A percentile compares a stretch with the other conserved stretches of the same genome.
These are phyloP conservation scores for Psilocybe subaeruginosa DNA, from an alignment of 768 basidiomycete genomes.

Conservation along the genomic window DNA sequence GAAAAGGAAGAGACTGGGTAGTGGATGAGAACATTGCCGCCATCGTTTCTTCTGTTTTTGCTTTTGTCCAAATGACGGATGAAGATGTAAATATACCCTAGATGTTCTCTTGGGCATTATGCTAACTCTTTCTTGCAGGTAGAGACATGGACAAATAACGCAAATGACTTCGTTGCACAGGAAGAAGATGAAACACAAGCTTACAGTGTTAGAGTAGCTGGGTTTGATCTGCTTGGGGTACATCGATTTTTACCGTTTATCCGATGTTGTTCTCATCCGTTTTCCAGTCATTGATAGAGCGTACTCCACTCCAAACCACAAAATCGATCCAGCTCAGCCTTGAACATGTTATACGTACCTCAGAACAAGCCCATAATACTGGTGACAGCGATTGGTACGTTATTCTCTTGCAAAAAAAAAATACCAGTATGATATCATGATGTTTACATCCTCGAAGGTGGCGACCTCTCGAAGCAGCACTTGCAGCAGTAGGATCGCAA, in stretches of 20 bases:
- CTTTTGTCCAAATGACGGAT: conserved; percentile 83
- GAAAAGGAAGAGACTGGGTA: conserved; percentile 70
- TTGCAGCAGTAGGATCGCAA: conserved; percentile 83
- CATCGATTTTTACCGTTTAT: conserved; percentile 5
- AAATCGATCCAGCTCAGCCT: conserved; percentile 56
- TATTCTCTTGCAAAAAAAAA: not conserved
- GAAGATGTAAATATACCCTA: conserved; percentile 68
- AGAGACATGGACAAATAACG: conserved; percentile 86
- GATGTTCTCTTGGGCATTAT: not conserved
- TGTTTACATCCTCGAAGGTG: conserved; percentile 60
- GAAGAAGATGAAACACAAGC: conserved; percentile 89
- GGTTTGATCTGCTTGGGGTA: conserved; percentile 84
- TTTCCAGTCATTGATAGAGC: conserved; percentile 59
- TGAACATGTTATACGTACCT: conserved; percentile 57
- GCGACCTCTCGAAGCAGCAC: conserved; percentile 85
- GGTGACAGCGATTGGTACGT: conserved; percentile 66
- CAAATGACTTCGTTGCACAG: conserved; percentile 92
- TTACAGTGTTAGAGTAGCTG: conserved; percentile 83
- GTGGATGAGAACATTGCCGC: conserved; percentile 48
- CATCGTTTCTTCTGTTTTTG: conserved; percentile 61
- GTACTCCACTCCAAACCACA: conserved; percentile 52
- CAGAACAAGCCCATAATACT: conserved; percentile 54
- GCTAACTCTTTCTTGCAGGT: conserved; percentile 53
- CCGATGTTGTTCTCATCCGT: not conserved
- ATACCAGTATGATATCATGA: not conserved